Evolutionary conservation across 2,329 filamentous ascomycete genomes (phyloP), one percentile per base, ranked within the genome.

Genomic region (Colletotrichum liriopes): DNA sequence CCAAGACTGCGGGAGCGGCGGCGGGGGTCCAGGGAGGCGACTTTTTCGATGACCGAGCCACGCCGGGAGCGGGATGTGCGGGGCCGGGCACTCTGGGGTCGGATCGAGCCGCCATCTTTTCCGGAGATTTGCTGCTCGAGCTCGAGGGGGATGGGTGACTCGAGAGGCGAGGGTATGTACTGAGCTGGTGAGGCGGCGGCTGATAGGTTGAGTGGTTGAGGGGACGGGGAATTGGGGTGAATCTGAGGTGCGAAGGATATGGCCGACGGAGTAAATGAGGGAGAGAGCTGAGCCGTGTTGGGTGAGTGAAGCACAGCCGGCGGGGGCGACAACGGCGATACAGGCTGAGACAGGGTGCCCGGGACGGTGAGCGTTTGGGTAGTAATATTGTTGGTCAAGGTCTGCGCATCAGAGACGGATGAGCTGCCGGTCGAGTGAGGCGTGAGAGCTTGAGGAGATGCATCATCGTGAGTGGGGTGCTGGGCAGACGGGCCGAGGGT

Each of bases 1-100:
- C 70, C 61, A 26, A 65, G 63, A 20, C 54, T 67, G 26, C 60
- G 61, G 16, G 70, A 55, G 51, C 67, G 71, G 23, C 71, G 71
- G 20, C 71, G 71, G 26, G 71, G 71, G 32, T 73, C 71, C 29
- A 73, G 49, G 26, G 71, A 71, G n/a, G 67, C 71, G 41, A 70
- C 67, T 37, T 73, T 73, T 20, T 73, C 71, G n/a, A 71, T 71
- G n/a, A 73, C 71, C n/a, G 71, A 70, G 61, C 67, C 71, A 8
- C 66, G 67, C 12, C 67, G 66, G 16, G 71, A 70, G 56, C 71
- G 66, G 55, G 71, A 71, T n/a, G 71, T 73, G 55, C 62, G 71
- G 49, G 71, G 71, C 35, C 67, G 60, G 54, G 65, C 59, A 54
- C 70, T 72, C 45, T 54, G 66, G 18, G 70, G 55, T 12, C 70